Evolutionary conservation across 306 rosid species (phyloP), one percentile per base, ranked within the genome.

Genomic region (Arachis hypogaea): DNA sequence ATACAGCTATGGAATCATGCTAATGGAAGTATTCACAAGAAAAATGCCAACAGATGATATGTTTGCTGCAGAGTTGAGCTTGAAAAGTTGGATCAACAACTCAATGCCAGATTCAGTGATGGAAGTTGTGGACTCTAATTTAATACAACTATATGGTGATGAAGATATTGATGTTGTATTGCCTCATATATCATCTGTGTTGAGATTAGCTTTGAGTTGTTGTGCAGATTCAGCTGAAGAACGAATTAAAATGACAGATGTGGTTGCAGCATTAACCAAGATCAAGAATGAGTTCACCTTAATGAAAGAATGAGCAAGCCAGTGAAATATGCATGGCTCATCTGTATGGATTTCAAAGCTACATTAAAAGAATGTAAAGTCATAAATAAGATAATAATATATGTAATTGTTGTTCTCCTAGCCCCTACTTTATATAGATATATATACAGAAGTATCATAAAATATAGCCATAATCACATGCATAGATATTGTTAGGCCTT

Each of bases 21-120:
- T 74, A 52, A 74, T 64, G 65, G 78, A 74, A 55, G 42, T 65
- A 36, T 74, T 74, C 65, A 74, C 78, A n/a, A 18, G 40, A 64
- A 64, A 74, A 38, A 74, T 12, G 49, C 72, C 78, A 8, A 74
- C 72, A 22, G 62, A 65, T 74, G 78, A 74, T 28, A 74, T 64
- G 59, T 74, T 74, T 74, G 22, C 12, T 29, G 72, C 1, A 55
- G 78, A 16, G 30, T 65, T 65, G 14, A 64, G 58, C 1, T 54
- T 74, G 58, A 74, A 55, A 74, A 65, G 0, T 9, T 74, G 72
- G 78, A 65, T 74, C 22, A 43, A 33, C 55, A 38, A 64, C 5
- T 74, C 78, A 43, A 54, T 64, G 40, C 40, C 10, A 9, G 64
- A 42, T 74, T 74, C 72, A 65, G 1, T 65, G 4, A 44, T 74